A percentile compares a stretch with the other conserved stretches of the same genome.
Conservation (phyloP, 352 stramenopile species). For the Phytophthora vignae region DNA sequence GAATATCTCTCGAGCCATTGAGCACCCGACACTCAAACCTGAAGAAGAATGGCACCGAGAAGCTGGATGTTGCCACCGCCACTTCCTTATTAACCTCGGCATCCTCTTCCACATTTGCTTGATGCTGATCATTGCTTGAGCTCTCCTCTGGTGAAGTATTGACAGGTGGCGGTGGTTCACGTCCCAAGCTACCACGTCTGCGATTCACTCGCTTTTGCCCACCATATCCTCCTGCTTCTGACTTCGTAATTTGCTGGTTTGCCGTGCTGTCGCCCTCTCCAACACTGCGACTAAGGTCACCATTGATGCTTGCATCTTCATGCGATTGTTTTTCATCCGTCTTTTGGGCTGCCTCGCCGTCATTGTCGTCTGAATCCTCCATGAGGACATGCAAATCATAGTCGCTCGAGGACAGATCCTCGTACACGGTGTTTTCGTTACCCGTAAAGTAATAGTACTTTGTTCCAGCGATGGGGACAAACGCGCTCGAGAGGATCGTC, state of each 20-base stretch:
- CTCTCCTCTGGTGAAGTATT: conserved; percentile 34
- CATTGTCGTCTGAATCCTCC: conserved; percentile 62
- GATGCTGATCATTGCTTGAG: conserved; percentile 42
- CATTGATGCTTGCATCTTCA: not conserved
- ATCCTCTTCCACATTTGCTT: conserved; percentile 67
- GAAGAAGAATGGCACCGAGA: conserved; percentile 88
- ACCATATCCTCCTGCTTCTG: conserved; percentile 11
- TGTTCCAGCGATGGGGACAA: conserved; percentile 71
- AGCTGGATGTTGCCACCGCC: conserved; percentile 80
- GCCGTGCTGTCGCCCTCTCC: not conserved
- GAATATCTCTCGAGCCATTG: conserved; percentile 36
- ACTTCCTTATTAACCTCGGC: conserved; percentile 89
- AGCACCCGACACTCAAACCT: conserved; percentile 83
- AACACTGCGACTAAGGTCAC: conserved; percentile 19
- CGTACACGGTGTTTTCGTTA: conserved; percentile 61
- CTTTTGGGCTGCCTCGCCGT: conserved; percentile 30
- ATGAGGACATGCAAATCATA: conserved; percentile 72
- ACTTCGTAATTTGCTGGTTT: conserved; percentile 1
- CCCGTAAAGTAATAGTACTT: conserved; percentile 89
- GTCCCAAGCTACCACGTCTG: conserved; percentile 31
- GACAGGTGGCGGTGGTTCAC: conserved; percentile 38
- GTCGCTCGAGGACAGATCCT: conserved; percentile 66
- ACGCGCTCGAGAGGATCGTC: conserved; percentile 62
- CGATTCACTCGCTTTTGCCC: conserved; percentile 17
- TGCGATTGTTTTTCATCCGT: conserved; percentile 5